Conservation (phyloP, 2,329 filamentous ascomycete genomes). For the Sporothrix protearum region DNA sequence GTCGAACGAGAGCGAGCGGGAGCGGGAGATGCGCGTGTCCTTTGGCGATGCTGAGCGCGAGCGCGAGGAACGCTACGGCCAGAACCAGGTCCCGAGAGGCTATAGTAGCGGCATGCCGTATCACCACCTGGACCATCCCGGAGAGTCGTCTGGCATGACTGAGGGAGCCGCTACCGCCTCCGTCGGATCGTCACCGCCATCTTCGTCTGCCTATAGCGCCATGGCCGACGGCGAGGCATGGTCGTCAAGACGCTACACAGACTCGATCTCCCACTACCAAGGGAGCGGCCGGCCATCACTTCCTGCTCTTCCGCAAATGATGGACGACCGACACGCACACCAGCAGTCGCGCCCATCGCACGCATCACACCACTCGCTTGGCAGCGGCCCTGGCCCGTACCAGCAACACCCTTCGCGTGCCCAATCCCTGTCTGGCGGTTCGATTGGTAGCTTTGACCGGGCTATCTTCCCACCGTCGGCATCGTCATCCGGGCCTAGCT, state of each 20-base stretch:
- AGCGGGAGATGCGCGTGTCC: not conserved
- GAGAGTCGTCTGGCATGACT: not conserved
- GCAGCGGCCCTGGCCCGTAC: not conserved
- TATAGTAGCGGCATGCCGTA: constrained; percentile 4
- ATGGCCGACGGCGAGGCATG: not conserved
- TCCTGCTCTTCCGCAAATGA: not conserved
- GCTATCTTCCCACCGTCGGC: not conserved
- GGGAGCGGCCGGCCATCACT: not conserved
- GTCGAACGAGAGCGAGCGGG: not conserved
- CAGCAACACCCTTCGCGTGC: constrained; percentile 15
- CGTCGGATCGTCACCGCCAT: constrained; percentile 5
- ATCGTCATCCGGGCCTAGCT: not conserved
- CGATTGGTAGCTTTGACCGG: constrained; percentile 2
- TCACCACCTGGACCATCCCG: not conserved
- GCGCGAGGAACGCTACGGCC: not conserved
- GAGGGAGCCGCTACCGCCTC: not conserved
- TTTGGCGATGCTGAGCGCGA: not conserved
- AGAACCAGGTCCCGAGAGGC: not conserved
- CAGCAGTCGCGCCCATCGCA: not conserved
- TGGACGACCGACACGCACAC: not conserved
- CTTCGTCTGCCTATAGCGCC: constrained; percentile 2
- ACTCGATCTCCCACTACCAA: not conserved
- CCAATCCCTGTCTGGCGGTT: constrained; percentile 14
- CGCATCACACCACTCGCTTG: not conserved
- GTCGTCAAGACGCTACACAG: not conserved